Evolutionary conservation across 306 rosid species (phyloP).

Genomic region (Cotoneaster glaucophyllus): DNA sequence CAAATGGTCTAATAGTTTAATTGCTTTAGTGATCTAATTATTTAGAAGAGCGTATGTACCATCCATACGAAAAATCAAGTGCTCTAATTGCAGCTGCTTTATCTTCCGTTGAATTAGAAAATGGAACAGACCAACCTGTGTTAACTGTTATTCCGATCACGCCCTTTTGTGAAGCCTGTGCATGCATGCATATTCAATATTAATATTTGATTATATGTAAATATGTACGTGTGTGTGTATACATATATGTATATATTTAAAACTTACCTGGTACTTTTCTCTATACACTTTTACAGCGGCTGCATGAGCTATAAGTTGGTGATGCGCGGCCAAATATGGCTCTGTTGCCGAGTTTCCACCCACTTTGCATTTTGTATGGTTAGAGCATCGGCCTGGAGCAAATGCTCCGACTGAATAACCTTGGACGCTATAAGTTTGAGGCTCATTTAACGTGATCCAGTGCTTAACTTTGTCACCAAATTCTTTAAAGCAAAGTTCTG

Average conservation of each 20-base stretch:
- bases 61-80: neutral
- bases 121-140: neutral
- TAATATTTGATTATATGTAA: neutral
- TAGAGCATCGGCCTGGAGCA: slow-evolving; percentile 52
- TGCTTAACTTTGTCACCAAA: slow-evolving; percentile 71
- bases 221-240: neutral
- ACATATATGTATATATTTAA: too few relatives aligned
- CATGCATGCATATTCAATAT: neutral
- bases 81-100: neutral
- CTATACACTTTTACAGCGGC: slow-evolving; percentile 47
- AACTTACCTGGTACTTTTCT: slow-evolving; percentile 38
- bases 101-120: neutral
- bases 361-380: slow-evolving; percentile 29
- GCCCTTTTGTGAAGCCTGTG: slow-evolving; percentile 39
- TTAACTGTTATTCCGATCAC: slow-evolving; percentile 40
- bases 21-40: too few relatives aligned
- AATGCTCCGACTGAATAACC: slow-evolving; percentile 34
- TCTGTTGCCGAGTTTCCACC: slow-evolving; percentile 46
- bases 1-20: too few relatives aligned
- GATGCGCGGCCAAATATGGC: slow-evolving; percentile 50
- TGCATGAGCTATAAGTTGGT: slow-evolving; percentile 56
- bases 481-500: slow-evolving; percentile 53
- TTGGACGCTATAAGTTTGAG: slow-evolving; percentile 16
- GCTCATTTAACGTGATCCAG: slow-evolving; percentile 68
- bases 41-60: neutral